A percentile compares a stretch with the other conserved stretches of the same genome.
Evolutionary conservation across 805 yeast species (phyloP).

Genomic region (Isabelozyma gotoi): DNA sequence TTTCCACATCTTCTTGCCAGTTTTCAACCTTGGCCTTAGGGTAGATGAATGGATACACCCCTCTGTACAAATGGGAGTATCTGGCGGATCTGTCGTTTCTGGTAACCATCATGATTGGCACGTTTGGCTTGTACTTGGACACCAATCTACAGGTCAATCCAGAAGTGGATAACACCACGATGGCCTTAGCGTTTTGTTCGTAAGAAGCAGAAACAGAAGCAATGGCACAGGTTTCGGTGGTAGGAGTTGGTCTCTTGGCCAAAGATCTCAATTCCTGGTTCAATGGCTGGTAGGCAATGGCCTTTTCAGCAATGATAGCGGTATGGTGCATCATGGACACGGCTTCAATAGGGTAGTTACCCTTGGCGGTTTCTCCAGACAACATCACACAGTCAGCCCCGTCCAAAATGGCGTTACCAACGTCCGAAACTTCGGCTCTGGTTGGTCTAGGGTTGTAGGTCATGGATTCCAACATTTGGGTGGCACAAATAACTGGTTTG

Average conservation of each 20-base stretch:
- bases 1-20: constrained; percentile 97
- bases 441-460: constrained; percentile 99
- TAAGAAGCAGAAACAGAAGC: constrained; percentile 96
- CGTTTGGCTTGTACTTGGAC: constrained; percentile 96
- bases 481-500: constrained; percentile 99
- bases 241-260: constrained; percentile 84
- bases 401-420: constrained; percentile 97
- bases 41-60: constrained; percentile 96
- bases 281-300: constrained; percentile 81
- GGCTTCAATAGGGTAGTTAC: constrained; percentile 96
- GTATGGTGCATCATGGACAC: constrained; percentile 99
- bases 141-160: constrained; percentile 95
- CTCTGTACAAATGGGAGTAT: constrained; percentile 94
- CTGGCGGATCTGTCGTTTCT: constrained; percentile 93
- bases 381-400: constrained; percentile 99
- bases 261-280: constrained; percentile 87
- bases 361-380: constrained; percentile 99
- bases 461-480: constrained; percentile 99
- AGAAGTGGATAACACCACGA: constrained; percentile 91
- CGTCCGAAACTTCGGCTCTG: constrained; percentile 99
- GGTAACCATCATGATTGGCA: constrained; percentile 97
- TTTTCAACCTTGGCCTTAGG: constrained; percentile 60
- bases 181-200: constrained; percentile 96
- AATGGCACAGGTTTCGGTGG: constrained; percentile 95
- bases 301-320: constrained; percentile 92